Evolutionary conservation across 164 flowering plant genomes (phyloP), one percentile per base, ranked within the genome.

Genomic region (Houttuynia cordata): DNA sequence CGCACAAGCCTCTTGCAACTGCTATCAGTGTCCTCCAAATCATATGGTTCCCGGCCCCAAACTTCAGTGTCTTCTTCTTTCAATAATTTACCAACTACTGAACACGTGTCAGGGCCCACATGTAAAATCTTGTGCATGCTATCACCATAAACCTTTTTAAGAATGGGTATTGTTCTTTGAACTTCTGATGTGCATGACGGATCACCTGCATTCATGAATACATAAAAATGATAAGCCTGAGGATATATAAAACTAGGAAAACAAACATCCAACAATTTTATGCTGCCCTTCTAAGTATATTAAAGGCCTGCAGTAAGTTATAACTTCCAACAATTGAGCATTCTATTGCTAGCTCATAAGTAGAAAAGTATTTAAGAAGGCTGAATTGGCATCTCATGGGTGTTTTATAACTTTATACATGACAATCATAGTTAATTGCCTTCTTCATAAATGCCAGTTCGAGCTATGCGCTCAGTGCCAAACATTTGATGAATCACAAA

Each of bases 1-100:
- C 73, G 83, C 67, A 91, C 82, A 62, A 88, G 81, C 68, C 67
- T 67, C 65, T 75, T 85, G 90, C 97, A 91, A 58, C 56, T 68
- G 24, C 69, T 61, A 70, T 86, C 90, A 54, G 86, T 81, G 65
- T 91, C 97, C 73, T 91, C 96, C 1, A 84, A 67, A 55, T 88
- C 97, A 76, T 88, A 91, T 57, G 96, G 97, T 70, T 91, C 97
- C 53, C 88, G 75, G 34, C 97, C 97, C 91, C 93, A 91, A 15
- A 86, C 96, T 78, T 91, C 92, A 47, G 83, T 82, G 49, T 86
- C 96, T 51, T 82, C 94, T 69, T 86, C 96, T 73, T 83, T 83
- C 57, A 86, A 67, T 67, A 91, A 77, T 57, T 69, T 74, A 65
- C 90, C 82, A 59, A 88, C 87, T 25, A 91, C 85, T 24, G 88